Base-by-base conservation (phyloP, 495 filamentous ascomycete species). In the Tuber calosporum region DNA sequence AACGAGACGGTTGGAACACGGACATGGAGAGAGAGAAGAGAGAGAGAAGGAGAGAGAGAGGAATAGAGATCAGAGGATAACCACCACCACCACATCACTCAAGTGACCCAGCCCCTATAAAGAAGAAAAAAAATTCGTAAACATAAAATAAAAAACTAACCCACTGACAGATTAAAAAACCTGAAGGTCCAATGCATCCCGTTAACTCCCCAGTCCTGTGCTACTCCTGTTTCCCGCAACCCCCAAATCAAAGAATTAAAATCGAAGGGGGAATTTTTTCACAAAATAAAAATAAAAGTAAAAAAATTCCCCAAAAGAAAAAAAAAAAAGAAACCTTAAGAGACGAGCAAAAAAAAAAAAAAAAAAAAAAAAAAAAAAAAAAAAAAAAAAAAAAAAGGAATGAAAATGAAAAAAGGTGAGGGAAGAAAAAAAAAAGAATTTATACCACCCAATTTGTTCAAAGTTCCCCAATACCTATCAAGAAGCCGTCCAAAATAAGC, bases 401-500 rank as follows among this genome's bases (percentile, higher is more conserved):
- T 9, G 67, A 58, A 39, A 66, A 42, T 11, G 38, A n/a, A 71
- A 38, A 67, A 48, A 58, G 68, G 19, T 38, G 67, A 75, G 38
- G 43, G 22, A 67, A 69, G 43, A n/a, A 67, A 69, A 69, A 73
- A 62, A 73, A 71, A 77, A 77, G 70, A 76, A 77, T 38, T 72
- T 75, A 43, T 70, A 71, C 73, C 76, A 68, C 71, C 76, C 67
- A 76, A 70, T 69, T 77, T 72, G 76, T 67, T 77, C 69, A 69
- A 36, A 40, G 48, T 77, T 73, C 76, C 74, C 75, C 77, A 77
- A 62, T 70, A 68, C 58, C 38, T 78, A 77, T 78, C 73, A 75
- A 78, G 72, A 71, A 78, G 73, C 45, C 62, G 58, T 77, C 45
- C 67, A 77, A 78, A 77, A 78, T 77, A 78, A 77, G 45, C 34